phyloP scores from a whole-genome alignment of 1,284 basidiomycete species.

The Tilletia indica region DNA sequence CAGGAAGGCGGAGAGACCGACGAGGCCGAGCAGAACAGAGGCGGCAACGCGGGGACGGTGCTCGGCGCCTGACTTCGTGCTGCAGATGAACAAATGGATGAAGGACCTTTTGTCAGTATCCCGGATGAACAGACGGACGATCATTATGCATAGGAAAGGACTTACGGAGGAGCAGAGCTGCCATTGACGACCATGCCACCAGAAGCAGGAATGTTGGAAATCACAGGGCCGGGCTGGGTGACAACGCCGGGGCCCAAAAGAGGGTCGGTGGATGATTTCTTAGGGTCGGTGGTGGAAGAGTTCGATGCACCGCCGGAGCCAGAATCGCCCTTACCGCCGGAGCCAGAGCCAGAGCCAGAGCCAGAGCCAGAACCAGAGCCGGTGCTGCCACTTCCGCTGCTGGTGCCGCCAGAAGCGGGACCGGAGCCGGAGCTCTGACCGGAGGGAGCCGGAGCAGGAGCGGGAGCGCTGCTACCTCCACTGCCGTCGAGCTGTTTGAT shows the following conservation, averaged over 20 bases:
- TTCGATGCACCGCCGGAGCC: background rate
- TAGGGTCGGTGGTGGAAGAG: too few species aligned
- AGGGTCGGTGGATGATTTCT: too few species aligned
- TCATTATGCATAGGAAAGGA: too few species aligned
- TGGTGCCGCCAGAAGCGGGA: background rate
- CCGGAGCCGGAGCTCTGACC: background rate
- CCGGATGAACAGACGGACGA: too few species aligned
- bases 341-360: background rate
- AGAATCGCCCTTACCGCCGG: background rate
- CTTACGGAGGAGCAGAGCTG: too few species aligned
- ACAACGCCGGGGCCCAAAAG: too few species aligned
- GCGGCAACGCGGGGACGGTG: background rate
- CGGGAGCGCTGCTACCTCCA: background rate
- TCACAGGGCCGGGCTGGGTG: too few species aligned
- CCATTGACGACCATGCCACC: too few species aligned
- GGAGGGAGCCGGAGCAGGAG: background rate
- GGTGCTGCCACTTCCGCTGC: background rate
- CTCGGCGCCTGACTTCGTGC: background rate
- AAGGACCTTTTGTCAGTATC: too few species aligned
- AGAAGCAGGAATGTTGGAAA: too few species aligned
- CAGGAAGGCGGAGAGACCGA: conserved; percentile 8
- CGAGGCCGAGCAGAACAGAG: conserved; percentile 1
- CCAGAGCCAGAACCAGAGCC: background rate
- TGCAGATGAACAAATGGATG: background rate
- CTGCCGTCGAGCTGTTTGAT: too few species aligned